Evolutionary conservation across 169 alveolate species (phyloP), one percentile per base, ranked within the genome.

Genomic region (Plasmodium cynomolgi): DNA sequence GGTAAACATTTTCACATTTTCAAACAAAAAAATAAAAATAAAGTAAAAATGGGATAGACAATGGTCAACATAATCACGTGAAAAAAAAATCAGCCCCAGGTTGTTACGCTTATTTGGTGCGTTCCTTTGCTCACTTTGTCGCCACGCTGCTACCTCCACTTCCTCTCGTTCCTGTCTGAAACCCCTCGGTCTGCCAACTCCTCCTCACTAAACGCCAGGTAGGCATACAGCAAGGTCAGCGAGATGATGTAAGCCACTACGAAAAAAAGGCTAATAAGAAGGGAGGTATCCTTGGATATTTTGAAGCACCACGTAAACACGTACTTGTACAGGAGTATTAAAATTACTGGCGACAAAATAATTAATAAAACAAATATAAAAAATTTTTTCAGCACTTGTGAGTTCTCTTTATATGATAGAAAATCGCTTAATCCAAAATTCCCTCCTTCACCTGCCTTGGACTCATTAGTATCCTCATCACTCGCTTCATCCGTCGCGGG

Each of bases 341-440:
- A 85, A 75, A 85, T 79, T 50, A 77, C 33, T 20, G 93, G 93
- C 6, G 93, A 75, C 41, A 85, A 56, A 33, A 85, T 85, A 85
- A 85, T 75, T 85, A 85, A 77, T 77, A 85, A 56, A n/a, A 77
- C 93, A 85, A 85, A 85, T 13, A 85, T 2, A 23, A 85, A 75
- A 85, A 85, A 85, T 34, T 74, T 85, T 77, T 29, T 85, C 58
- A 85, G 44, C 39, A 85, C 93, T 4, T 50, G 39, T 11, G 85
- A 85, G 80, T 85, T 85, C 17, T 85, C 93, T 39, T 85, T 85
- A 56, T 75, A 11, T 54, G 54, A 75, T 77, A 85, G 41, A 85
- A 75, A 74, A 26, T 85, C 93, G 71, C 39, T 74, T 37, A 85
- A n/a, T 54, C 47, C 85, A 54, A 75, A 85, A 50, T 33, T 41